These are phyloP conservation scores for Mycena vulgaris DNA, from an alignment of 768 basidiomycete genomes.

Conservation along the genomic window DNA sequence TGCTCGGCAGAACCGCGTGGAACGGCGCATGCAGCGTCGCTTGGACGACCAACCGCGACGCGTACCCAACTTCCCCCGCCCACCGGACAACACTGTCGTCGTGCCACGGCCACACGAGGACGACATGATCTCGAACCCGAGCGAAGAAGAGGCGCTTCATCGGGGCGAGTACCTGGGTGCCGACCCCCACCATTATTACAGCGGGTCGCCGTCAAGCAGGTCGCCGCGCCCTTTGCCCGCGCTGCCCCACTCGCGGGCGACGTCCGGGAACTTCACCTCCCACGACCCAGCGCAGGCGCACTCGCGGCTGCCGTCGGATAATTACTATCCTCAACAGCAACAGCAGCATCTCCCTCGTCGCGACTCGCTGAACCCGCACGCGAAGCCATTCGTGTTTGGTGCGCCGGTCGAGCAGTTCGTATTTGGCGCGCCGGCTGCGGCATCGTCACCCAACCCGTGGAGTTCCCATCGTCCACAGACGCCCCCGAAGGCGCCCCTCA, in stretches of 20 bases:
- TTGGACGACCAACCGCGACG: constrained; percentile 76
- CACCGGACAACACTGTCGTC: constrained; percentile 69
- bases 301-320: constrained; percentile 68
- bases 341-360: constrained; percentile 44
- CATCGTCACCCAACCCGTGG: constrained; percentile 49
- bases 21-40: constrained; percentile 72
- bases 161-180: constrained; percentile 62
- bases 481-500: constrained; percentile 53
- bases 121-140: constrained; percentile 90
- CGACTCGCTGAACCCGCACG: constrained; percentile 79
- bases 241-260: constrained; percentile 75
- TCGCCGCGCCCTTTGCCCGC: constrained; percentile 69
- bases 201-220: constrained; percentile 60
- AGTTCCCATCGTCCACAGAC: constrained; percentile 41
- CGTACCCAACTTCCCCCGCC: constrained; percentile 85
- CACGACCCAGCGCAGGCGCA: constrained; percentile 78
- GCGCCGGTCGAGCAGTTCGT: constrained; percentile 45
- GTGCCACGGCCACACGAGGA: constrained; percentile 60
- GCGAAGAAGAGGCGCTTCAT: constrained; percentile 75
- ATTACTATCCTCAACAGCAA: constrained; percentile 35
- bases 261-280: constrained; percentile 72
- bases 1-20: constrained; percentile 76
- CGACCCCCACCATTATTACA: constrained; percentile 60
- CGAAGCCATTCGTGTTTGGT: constrained; percentile 90
- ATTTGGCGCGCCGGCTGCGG: constrained; percentile 50